Base-by-base conservation (phyloP, 495 filamentous ascomycete genomes). In the Lepraria neglecta region DNA sequence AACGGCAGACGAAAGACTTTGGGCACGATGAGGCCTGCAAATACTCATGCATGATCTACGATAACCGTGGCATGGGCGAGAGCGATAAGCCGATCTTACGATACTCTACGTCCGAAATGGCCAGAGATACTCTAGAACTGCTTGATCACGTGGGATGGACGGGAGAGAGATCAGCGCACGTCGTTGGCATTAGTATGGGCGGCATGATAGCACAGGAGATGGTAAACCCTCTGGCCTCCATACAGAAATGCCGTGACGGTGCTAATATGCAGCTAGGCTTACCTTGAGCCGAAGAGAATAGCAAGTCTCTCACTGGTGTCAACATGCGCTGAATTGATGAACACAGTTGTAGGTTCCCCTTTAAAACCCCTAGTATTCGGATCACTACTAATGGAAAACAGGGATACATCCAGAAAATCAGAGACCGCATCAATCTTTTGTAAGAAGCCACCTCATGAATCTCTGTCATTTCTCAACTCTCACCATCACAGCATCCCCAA, bases 151-250 rank as follows among this genome's bases (percentile, higher is more conserved):
- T 91, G 35, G 81, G 81, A 33, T 92, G 87, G 85, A 88, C 83
- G 9, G 73, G 73, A 4, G 56, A 70, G 47, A 78, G 84, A 35
- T 70, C 76, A 43, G 63, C 92, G 4, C 81, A 94, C 69, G 70
- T 92, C 28, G 75, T 89, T 54, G 90, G 90, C 48, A 80, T 91
- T 28, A 86, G 82, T 44, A 85, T 91, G 74, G 88, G 87, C 52
- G 88, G 90, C 62, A 94, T 95, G 90, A 94, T 95, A 67, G 84
- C 87, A 4, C 90, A 94, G 73, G 90, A 95, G 71, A 65, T 89
- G 50, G 80, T 82, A 73, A 43, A 72, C 7, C 2, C 0, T 3
- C 11, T 28, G 6, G 30, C 19, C 17, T 12, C 21, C 0, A 14
- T 17, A 14, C 0, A 24, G 4, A 6, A 17, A 28, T 7, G 6